Conservation (phyloP, 768 basidiomycete genomes). For the Macrolepiota dolichaula region DNA sequence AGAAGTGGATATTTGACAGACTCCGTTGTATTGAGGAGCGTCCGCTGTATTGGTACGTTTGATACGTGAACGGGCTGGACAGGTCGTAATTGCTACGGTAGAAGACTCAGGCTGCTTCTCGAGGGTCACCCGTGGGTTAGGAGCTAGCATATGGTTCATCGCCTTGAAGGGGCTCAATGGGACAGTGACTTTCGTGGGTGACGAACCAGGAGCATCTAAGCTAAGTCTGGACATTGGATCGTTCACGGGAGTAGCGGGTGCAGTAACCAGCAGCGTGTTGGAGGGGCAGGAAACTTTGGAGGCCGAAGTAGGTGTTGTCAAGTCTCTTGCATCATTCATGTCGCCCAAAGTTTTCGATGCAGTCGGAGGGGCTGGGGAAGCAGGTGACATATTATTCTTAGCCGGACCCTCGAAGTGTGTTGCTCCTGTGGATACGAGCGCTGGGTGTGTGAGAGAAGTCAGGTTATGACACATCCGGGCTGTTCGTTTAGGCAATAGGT, state of each 20-base stretch:
- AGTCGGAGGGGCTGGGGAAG: background rate
- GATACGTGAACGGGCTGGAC: background rate
- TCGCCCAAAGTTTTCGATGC: background rate
- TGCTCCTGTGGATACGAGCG: too few relatives aligned
- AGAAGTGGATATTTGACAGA: background rate
- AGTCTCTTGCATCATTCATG: background rate
- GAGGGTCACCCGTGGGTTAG: too few relatives aligned
- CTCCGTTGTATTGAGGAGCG: background rate
- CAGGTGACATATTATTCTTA: background rate
- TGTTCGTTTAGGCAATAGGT: background rate
- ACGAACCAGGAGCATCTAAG: background rate
- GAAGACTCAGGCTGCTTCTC: background rate
- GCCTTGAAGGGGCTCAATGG: background rate
- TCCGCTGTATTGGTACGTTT: background rate
- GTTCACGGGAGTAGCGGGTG: background rate
- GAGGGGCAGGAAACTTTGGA: background rate
- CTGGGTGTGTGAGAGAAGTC: too few relatives aligned
- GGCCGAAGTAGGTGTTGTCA: background rate
- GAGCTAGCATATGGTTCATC: too few relatives aligned
- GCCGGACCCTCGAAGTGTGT: background rate
- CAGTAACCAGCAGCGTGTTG: background rate
- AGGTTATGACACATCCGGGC: too few relatives aligned
- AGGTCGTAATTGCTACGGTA: background rate
- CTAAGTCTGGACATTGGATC: background rate
- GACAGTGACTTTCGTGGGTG: background rate